Evolutionary conservation across 148 eudicot genomes (phyloP), one percentile per base, ranked within the genome.

Genomic region (Chenopodium berlandieri): DNA sequence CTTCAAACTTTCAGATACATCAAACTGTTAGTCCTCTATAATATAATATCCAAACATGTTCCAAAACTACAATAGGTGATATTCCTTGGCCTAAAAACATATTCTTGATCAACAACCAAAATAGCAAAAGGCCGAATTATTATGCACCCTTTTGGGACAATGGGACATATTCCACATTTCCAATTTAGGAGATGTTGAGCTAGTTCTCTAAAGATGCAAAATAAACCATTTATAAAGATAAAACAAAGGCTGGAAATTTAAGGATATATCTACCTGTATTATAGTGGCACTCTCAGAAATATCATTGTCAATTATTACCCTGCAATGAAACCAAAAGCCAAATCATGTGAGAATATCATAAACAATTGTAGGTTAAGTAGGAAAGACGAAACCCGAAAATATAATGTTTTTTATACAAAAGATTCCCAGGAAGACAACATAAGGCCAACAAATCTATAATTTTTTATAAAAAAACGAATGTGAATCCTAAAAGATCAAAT

Each of bases 341-440:
- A 70, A 75, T 50, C 80, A 71, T 80, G 74, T 84, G 83, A 76
- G 25, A 27, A 60, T 76, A 69, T 19, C 64, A 76, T 31, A 76
- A 76, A 79, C 71, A 79, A 80, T 75, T 52, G 47, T 69, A 83
- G 85, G 30, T 79, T 79, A 75, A 52, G 76, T 68, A 80, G 71
- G 72, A 83, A 84, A 71, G 83, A 76, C 50, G 62, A 83, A 75
- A 52, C 79, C 76, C 34, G 46, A 69, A 82, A 65, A 34, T 34
- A 37, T 4, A 71, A 25, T 13, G 30, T 75, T 52, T 79, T 79
- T 69, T 83, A 83, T 60, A 62, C 63, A 68, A 75, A 79, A 79
- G 86, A 83, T 83, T 83, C 86, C 22, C 58, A 75, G 31, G 30
- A 79, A 79, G 79, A 79, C 85, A 83, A 79, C 82, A 79, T 75